Conservation (phyloP, 768 basidiomycete species). For the Cubamyces sp. region DNA sequence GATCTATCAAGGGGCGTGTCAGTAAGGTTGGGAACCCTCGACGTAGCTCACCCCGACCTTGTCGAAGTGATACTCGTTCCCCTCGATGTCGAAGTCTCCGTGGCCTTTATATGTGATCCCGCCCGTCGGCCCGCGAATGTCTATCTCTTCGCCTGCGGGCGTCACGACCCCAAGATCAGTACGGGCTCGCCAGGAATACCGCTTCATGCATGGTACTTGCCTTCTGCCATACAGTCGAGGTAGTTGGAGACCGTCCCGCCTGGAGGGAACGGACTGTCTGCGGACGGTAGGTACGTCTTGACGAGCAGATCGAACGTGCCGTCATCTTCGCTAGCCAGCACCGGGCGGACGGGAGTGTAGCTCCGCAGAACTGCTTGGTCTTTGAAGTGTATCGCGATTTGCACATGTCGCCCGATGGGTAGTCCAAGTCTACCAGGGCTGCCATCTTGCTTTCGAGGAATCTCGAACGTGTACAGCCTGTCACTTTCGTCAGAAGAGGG, state of each 20-base stretch:
- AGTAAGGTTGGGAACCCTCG: not conserved
- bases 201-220: not conserved
- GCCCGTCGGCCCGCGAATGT: constrained; percentile 28
- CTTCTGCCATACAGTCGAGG: constrained; percentile 29
- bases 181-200: not conserved
- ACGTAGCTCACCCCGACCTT: constrained; percentile 7
- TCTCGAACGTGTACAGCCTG: constrained; percentile 28
- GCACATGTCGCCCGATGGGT: constrained; percentile 27
- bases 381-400: constrained; percentile 29
- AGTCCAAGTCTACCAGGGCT: constrained; percentile 24
- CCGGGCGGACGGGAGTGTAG: constrained; percentile 29
- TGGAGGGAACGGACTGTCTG: constrained; percentile 24
- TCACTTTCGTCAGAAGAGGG: no score
- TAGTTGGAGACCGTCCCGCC: constrained; percentile 31
- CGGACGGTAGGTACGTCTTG: constrained; percentile 30
- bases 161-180: not conserved
- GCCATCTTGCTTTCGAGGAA: constrained; percentile 24
- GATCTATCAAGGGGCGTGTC: constrained; percentile 15
- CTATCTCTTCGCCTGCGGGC: constrained; percentile 29
- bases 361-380: constrained; percentile 29
- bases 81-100: constrained; percentile 27
- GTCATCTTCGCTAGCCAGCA: constrained; percentile 29
- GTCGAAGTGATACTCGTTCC: constrained; percentile 24
- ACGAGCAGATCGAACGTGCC: constrained; percentile 31
- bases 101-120: constrained; percentile 28